Conservation (phyloP, 352 stramenopile genomes). For the Globisporangium sylvaticum region DNA sequence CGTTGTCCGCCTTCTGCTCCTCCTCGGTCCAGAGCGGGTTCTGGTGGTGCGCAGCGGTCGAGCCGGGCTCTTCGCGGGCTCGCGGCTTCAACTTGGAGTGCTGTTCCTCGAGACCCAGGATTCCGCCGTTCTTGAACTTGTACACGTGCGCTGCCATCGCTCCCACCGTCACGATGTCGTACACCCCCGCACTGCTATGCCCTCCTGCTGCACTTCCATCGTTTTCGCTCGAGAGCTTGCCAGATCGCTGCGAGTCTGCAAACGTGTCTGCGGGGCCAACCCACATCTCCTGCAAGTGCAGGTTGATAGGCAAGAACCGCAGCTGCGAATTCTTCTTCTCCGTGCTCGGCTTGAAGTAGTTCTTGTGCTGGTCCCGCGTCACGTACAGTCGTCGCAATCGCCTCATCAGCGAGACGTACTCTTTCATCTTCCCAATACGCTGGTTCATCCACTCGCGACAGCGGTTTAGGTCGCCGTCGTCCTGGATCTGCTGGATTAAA, state of each 20-base stretch:
- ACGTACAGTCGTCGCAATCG: slow-evolving; percentile 64
- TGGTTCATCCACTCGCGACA: slow-evolving; percentile 85
- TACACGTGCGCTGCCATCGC: slow-evolving; percentile 85
- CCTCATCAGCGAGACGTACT: slow-evolving; percentile 69
- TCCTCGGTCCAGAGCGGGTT: slow-evolving; percentile 78
- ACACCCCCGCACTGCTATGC: slow-evolving; percentile 31
- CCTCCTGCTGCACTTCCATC: slow-evolving; percentile 11
- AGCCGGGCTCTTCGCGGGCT: slow-evolving; percentile 43
- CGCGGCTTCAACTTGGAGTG: slow-evolving; percentile 66
- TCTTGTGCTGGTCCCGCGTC: slow-evolving; percentile 60
- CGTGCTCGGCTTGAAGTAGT: slow-evolving; percentile 85
- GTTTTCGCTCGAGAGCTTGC: slow-evolving; percentile 25
- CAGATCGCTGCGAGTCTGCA: slow-evolving; percentile 28
- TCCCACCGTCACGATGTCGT: slow-evolving; percentile 84
- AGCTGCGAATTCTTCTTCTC: slow-evolving; percentile 82
- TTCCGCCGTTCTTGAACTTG: slow-evolving; percentile 86
- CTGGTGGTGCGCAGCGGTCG: slow-evolving; percentile 47
- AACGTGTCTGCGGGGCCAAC: slow-evolving; percentile 53
- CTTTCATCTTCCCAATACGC: slow-evolving; percentile 56
- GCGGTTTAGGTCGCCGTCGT: slow-evolving; percentile 76
- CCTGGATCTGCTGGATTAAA: slow-evolving; percentile 86
- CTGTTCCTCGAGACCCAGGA: slow-evolving; percentile 71
- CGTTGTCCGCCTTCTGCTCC: slow-evolving; percentile 72
- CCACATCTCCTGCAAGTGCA: slow-evolving; percentile 87
- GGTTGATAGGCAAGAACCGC: slow-evolving; percentile 81